Base-by-base conservation (phyloP, 2,329 filamentous ascomycete genomes). In the Mycosphaerella arachidis region DNA sequence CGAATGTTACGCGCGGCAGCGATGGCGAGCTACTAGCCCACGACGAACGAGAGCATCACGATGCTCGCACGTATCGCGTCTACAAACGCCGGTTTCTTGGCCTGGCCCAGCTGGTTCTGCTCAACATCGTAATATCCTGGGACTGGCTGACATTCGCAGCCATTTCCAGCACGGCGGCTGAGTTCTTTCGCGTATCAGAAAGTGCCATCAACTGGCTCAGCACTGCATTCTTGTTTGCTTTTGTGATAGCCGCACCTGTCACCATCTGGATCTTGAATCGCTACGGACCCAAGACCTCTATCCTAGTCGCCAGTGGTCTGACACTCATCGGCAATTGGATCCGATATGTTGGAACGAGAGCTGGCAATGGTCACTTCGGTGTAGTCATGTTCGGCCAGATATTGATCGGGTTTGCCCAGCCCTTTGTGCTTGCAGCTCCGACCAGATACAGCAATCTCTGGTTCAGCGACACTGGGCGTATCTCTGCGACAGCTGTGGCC, bases 51-150 rank as follows among this genome's bases (percentile, higher is more conserved):
- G 51, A 60, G 13, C 37, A 57, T n/a, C 40, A 61, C 16, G 29
- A 35, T 16, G n/a, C 50, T 24, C 58, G 48, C 2, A 40, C 53
- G 57, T 78, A 75, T 63, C 74, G 72, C 29, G 83, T 89, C 24
- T 97, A 97, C 73, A 93, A 89, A 76, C 84, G 91, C 70, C 84
- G 94, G 48, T 99, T 91, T 86, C 90, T 96, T 73, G 94, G 94
- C 0, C 79, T 99, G 55, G 77, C 84, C 24, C 90, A 96, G 75
- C 77, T 97, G 71, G 88, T 92, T 6, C 76, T 97, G 69, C 80
- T 97, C 76, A 99, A 97, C 73, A 88, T 97, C 58, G 85, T 97
- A 62, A 88, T 96, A 46, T 95, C 90, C 71, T 97, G 93, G 93
- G 91, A 95, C 84, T 97, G 93, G 93, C 84, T 97, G 68, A 94